Evolutionary conservation across 805 yeast species (phyloP).

Genomic region (Saccharomycopsis fermentans): DNA sequence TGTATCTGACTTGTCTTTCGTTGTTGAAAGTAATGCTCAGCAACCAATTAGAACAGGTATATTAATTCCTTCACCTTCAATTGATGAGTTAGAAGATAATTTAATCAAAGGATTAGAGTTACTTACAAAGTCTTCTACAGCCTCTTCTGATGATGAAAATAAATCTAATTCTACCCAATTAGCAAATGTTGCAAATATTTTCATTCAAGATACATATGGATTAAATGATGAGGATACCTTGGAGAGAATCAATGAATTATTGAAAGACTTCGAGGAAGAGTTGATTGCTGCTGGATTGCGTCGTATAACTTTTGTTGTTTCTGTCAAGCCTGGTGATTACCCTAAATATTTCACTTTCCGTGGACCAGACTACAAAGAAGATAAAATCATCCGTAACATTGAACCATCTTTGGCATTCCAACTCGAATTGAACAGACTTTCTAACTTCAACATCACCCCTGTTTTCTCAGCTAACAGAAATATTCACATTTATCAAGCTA

Average conservation of each 20-base stretch:
- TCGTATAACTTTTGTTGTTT: constrained; percentile 87
- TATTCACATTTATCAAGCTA: constrained; percentile 94
- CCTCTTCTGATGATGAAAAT: constrained; percentile 20
- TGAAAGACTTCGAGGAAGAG: constrained; percentile 62
- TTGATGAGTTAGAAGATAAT: constrained; percentile 86
- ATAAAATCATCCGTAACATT: constrained; percentile 90
- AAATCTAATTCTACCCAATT: constrained; percentile 29
- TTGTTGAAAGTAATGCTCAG: constrained; percentile 57
- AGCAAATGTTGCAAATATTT: constrained; percentile 75
- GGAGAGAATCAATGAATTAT: constrained; percentile 48
- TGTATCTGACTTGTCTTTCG: constrained; percentile 82
- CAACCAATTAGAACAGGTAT: constrained; percentile 77
- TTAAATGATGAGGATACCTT: constrained; percentile 62
- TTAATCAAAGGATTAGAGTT: constrained; percentile 64
- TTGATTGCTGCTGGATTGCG: constrained; percentile 66
- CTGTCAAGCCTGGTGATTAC: constrained; percentile 72
- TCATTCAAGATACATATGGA: constrained; percentile 66
- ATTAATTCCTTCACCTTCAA: constrained; percentile 65
- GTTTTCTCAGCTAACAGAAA: constrained; percentile 94
- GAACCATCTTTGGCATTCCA: constrained; percentile 98
- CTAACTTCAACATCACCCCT: constrained; percentile 91
- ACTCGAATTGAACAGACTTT: constrained; percentile 85
- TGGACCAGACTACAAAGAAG: constrained; percentile 78
- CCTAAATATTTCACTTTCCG: constrained; percentile 95
- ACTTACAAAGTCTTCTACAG: constrained; percentile 40